A percentile compares a stretch with the other conserved stretches of the same genome.
phyloP scores from a whole-genome alignment of 805 yeast genomes.

The Saccharomycopsis fodiens region DNA sequence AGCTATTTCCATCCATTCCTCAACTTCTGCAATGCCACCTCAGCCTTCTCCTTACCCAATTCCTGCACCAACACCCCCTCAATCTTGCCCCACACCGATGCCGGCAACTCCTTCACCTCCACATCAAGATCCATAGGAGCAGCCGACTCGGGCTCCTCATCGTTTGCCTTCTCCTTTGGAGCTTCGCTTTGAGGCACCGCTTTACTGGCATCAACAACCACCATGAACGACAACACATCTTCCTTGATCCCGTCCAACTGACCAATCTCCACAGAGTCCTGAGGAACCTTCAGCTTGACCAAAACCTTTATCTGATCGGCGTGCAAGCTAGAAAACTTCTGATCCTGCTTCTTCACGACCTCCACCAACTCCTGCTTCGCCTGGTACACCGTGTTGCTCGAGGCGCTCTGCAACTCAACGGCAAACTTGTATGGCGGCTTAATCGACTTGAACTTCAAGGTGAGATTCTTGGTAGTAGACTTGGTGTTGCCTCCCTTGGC shows the following conservation, averaged over 20 bases:
- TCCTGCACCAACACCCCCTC: slow-evolving; percentile 3
- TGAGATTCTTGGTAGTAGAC: background rate
- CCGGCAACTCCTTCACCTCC: background rate
- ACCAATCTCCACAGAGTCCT: slow-evolving; percentile 12
- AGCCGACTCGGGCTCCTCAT: background rate
- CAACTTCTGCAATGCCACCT: slow-evolving; percentile 8
- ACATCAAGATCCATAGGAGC: background rate
- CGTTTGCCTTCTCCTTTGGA: background rate
- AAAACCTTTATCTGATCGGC: slow-evolving; percentile 15
- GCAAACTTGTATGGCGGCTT: slow-evolving; percentile 19
- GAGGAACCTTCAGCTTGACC: slow-evolving; percentile 18
- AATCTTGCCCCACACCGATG: slow-evolving; percentile 11
- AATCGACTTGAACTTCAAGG: slow-evolving; percentile 16
- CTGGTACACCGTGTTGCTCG: slow-evolving; percentile 14
- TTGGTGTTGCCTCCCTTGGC: background rate
- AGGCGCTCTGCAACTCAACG: slow-evolving; percentile 2
- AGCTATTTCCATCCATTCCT: slow-evolving; percentile 17
- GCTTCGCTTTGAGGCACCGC: background rate
- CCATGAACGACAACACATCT: slow-evolving; percentile 8
- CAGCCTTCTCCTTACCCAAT: slow-evolving; percentile 9
- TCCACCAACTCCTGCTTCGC: slow-evolving; percentile 14
- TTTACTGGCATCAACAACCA: slow-evolving; percentile 6
- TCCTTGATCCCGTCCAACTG: slow-evolving; percentile 7
- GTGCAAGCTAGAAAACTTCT: background rate
- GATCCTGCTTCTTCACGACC: slow-evolving; percentile 2